Base-by-base conservation (phyloP, 1,139 yeast species). In the Pichia sp. region DNA sequence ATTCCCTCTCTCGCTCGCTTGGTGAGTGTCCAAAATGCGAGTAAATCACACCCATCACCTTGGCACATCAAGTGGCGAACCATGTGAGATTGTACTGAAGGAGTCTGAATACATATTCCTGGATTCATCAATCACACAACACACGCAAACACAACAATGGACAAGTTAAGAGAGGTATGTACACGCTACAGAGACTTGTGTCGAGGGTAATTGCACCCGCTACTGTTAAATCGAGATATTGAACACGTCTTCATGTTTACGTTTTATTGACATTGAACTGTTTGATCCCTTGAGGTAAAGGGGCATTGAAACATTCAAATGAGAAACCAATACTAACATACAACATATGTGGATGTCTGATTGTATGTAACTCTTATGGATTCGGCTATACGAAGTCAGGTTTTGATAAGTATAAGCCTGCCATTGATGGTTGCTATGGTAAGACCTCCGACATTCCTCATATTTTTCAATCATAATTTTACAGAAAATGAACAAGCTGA, bases 401-500 rank as follows among this genome's bases (percentile, higher is more conserved):
- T n/a, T n/a, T n/a, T n/a, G n/a, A n/a, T n/a, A n/a, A n/a, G n/a
- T n/a, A n/a, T n/a, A n/a, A n/a, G n/a, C n/a, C n/a, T n/a, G n/a
- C n/a, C n/a, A n/a, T n/a, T n/a, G n/a, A n/a, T n/a, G n/a, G n/a
- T n/a, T n/a, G n/a, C n/a, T n/a, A n/a, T n/a, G n/a, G n/a, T n/a
- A n/a, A n/a, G n/a, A n/a, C n/a, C n/a, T n/a, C n/a, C n/a, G n/a
- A n/a, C n/a, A n/a, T n/a, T n/a, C n/a, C n/a, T n/a, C n/a, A n/a
- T n/a, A n/a, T n/a, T n/a, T n/a, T n/a, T n/a, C n/a, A n/a, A n/a
- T n/a, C n/a, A 9, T 21, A 11, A 24, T 26, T 31, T 10, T 13
- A n/a, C n/a, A n/a, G 93, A 88, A 91, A 77, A 71, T 91, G 70
- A 81, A 72, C 71, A 77, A 79, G 66, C 78, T 91, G 64, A 88